A percentile compares a stretch with the other conserved stretches of the same genome.
Evolutionary conservation across 2,329 filamentous ascomycete species (phyloP).

Genomic region (Sphaceloma murrayae): DNA sequence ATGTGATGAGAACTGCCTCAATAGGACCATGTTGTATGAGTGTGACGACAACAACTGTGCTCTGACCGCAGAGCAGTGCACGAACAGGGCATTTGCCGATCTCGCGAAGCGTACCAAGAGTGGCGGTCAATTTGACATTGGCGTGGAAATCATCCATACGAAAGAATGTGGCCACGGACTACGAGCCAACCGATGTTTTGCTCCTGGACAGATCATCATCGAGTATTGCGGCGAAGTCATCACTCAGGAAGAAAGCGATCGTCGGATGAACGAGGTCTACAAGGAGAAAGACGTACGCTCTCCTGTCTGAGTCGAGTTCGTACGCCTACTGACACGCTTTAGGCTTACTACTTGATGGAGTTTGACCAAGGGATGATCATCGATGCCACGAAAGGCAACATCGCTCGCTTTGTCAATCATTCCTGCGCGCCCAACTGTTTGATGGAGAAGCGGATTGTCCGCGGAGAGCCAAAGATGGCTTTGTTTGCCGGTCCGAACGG

Average conservation of each 20-base stretch:
- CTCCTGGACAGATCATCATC: slow-evolving; percentile 89
- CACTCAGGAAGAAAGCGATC: slow-evolving; percentile 84
- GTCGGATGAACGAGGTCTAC: slow-evolving; percentile 86
- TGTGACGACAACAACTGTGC: slow-evolving; percentile 87
- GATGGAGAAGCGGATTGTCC: slow-evolving; percentile 97
- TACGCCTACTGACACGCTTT: slow-evolving; percentile 13
- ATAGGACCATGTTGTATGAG: slow-evolving; percentile 94
- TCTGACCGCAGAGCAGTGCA: slow-evolving; percentile 61
- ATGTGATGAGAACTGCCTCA: slow-evolving; percentile 84
- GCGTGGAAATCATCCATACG: slow-evolving; percentile 92
- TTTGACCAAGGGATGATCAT: slow-evolving; percentile 99
- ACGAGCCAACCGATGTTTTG: slow-evolving; percentile 78
- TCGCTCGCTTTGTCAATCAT: slow-evolving; percentile 96
- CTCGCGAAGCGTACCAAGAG: slow-evolving; percentile 41
- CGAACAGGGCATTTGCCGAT: slow-evolving; percentile 79
- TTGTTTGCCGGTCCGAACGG: slow-evolving; percentile 84
- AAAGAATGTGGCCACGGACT: slow-evolving; percentile 82
- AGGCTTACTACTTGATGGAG: slow-evolving; percentile 98
- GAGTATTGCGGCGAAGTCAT: slow-evolving; percentile 98
- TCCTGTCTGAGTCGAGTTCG: background rate
- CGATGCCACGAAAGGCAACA: slow-evolving; percentile 88
- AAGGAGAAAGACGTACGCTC: slow-evolving; percentile 75
- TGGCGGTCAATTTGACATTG: slow-evolving; percentile 80
- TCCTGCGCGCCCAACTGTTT: slow-evolving; percentile 87
- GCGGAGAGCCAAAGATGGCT: slow-evolving; percentile 88